A percentile compares a stretch with the other conserved stretches of the same genome.
Evolutionary conservation across 2,329 filamentous ascomycete genomes (phyloP).

Genomic region (Pseudogymnoascus sp.): DNA sequence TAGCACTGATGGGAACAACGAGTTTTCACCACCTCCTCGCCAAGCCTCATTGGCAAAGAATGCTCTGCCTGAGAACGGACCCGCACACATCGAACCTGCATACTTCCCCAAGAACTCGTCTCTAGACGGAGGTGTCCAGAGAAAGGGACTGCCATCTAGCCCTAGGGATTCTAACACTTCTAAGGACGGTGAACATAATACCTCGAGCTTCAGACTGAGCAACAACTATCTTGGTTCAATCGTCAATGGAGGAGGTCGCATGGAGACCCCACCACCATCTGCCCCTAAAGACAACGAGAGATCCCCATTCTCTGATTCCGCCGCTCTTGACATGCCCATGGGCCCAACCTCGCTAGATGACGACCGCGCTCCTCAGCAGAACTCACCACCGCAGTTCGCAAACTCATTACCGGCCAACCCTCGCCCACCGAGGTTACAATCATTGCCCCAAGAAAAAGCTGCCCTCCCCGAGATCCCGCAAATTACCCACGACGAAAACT

Average conservation of each 20-base stretch:
- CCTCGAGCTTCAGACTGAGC: slow-evolving; percentile 20
- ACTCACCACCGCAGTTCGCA: slow-evolving; percentile 20
- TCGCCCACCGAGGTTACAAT: slow-evolving; percentile 32
- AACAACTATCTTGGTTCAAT: slow-evolving; percentile 28
- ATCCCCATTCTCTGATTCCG: not conserved
- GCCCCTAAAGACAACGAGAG: not conserved
- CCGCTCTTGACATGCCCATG: not conserved
- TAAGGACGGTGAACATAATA: not conserved
- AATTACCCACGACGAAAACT: slow-evolving; percentile 28
- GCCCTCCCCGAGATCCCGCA: slow-evolving; percentile 21
- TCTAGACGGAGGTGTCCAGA: not conserved
- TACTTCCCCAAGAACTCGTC: slow-evolving; percentile 11
- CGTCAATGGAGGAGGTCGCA: not conserved
- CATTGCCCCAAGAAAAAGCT: slow-evolving; percentile 29
- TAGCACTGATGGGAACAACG: slow-evolving; percentile 20
- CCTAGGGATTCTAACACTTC: slow-evolving; percentile 16
- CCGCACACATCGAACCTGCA: slow-evolving; percentile 22
- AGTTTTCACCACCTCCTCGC: slow-evolving; percentile 24
- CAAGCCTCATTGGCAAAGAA: slow-evolving; percentile 28
- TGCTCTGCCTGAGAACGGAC: slow-evolving; percentile 23
- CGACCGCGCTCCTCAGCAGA: not conserved
- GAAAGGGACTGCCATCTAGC: slow-evolving; percentile 6
- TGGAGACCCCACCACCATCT: not conserved
- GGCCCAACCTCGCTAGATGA: not conserved
- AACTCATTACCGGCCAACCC: slow-evolving; percentile 27